These are phyloP conservation scores for Kodamaea laetipori DNA, from an alignment of 805 yeast genomes.

Conservation along the genomic window DNA sequence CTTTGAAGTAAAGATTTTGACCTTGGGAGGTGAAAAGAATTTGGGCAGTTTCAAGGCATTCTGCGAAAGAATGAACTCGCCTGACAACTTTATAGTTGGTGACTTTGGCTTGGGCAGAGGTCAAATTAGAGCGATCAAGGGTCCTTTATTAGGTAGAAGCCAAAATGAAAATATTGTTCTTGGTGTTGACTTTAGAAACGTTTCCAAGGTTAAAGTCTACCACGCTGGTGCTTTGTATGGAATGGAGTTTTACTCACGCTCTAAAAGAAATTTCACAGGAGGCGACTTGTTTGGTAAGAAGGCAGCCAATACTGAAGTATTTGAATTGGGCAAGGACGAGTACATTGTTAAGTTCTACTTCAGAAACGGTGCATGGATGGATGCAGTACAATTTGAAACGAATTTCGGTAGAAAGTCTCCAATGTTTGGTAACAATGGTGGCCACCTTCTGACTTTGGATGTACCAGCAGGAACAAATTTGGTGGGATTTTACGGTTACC, in stretches of 20 bases:
- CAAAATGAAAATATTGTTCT: slow-evolving; percentile 23
- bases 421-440: slow-evolving; percentile 74
- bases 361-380: slow-evolving; percentile 86
- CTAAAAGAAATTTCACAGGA: not conserved
- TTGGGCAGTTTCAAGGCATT: slow-evolving; percentile 51
- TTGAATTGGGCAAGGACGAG: slow-evolving; percentile 60
- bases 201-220: slow-evolving; percentile 62
- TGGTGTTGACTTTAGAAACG: slow-evolving; percentile 38
- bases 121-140: slow-evolving; percentile 38
- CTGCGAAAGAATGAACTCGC: slow-evolving; percentile 11
- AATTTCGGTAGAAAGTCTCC: slow-evolving; percentile 53
- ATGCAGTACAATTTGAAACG: slow-evolving; percentile 77
- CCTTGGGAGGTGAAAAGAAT: slow-evolving; percentile 62
- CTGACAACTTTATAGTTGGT: slow-evolving; percentile 20
- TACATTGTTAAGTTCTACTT: slow-evolving; percentile 58
- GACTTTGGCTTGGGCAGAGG: slow-evolving; percentile 50
- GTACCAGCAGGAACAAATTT: slow-evolving; percentile 65
- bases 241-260: slow-evolving; percentile 50
- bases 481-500: slow-evolving; percentile 72
- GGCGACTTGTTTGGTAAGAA: slow-evolving; percentile 50
- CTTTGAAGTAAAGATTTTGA: slow-evolving; percentile 54
- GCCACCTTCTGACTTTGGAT: slow-evolving; percentile 52
- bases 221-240: slow-evolving; percentile 87
- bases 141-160: slow-evolving; percentile 34
- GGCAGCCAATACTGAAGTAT: slow-evolving; percentile 55